Conservation (phyloP, 2,329 filamentous ascomycete species). For the Epichloe brachyelytri region DNA sequence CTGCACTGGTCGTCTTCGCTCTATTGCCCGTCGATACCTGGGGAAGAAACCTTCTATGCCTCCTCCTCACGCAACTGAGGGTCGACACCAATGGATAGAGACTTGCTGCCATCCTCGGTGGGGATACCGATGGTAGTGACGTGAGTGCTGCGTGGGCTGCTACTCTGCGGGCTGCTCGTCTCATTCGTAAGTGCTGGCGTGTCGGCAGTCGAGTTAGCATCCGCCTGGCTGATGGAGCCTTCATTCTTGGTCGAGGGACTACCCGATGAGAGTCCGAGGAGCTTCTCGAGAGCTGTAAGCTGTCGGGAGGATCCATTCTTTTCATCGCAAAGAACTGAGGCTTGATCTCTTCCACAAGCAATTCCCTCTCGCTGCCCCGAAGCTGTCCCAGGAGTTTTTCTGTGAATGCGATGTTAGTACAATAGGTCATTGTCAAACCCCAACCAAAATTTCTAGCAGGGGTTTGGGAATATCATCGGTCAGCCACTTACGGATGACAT, state of each 20-base stretch:
- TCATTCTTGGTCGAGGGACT: conserved; percentile 13
- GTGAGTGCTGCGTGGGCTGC: conserved; percentile 50
- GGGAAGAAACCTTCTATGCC: conserved; percentile 10
- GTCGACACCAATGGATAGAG: conserved; percentile 8
- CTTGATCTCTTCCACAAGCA: conserved; percentile 50
- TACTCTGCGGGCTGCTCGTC: conserved; percentile 56
- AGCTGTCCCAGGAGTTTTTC: conserved; percentile 66
- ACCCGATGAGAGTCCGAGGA: conserved; percentile 15
- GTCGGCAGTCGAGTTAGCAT: conserved; percentile 41
- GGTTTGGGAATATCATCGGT: too few relatives aligned
- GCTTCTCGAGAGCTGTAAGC: conserved; percentile 23
- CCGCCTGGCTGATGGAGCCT: conserved; percentile 27
- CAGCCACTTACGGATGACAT: conserved; percentile 71
- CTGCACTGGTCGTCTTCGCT: neutral
- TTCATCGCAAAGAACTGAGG: conserved; percentile 49
- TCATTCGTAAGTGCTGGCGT: conserved; percentile 57
- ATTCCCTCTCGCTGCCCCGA: conserved; percentile 43
- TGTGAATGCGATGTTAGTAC: conserved; percentile 26
- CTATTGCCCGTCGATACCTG: neutral
- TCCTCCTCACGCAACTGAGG: conserved; percentile 19
- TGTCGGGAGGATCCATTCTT: conserved; percentile 54
- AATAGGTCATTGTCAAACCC: neutral
- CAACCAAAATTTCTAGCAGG: too few relatives aligned
- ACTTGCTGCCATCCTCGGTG: conserved; percentile 16
- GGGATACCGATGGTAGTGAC: conserved; percentile 37